A percentile compares a stretch with the other conserved stretches of the same genome.
Conservation (phyloP, 164 flowering plant species). For the Chloranthus sessilifolius region DNA sequence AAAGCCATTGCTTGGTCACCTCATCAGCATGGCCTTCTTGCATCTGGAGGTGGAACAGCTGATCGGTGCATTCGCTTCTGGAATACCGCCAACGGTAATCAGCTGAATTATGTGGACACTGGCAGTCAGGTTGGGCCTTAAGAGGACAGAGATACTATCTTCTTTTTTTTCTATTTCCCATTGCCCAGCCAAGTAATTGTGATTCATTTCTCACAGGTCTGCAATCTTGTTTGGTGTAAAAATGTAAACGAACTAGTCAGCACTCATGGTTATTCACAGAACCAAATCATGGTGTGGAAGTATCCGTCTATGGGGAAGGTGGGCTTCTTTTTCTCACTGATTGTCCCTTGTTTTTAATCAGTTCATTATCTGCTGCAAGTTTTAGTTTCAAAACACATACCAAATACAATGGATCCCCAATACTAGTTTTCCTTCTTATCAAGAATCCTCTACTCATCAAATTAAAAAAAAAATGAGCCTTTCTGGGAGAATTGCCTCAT, state of each 20-base stretch:
- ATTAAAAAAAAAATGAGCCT: no score
- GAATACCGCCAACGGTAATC: slow-evolving; percentile 89
- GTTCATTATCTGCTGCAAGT: neutral
- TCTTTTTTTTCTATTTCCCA: neutral
- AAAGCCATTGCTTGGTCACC: slow-evolving; percentile 99
- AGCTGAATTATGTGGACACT: slow-evolving; percentile 72
- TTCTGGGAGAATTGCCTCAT: no score
- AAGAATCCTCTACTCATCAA: no score
- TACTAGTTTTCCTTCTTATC: no score
- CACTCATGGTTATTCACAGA: slow-evolving; percentile 97
- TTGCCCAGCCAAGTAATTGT: neutral
- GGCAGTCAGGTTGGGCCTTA: slow-evolving; percentile 73
- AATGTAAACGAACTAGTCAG: slow-evolving; percentile 96
- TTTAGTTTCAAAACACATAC: no score
- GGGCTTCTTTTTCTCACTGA: neutral
- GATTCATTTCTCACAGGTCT: slow-evolving; percentile 47
- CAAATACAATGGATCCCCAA: no score
- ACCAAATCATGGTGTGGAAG: slow-evolving; percentile 99
- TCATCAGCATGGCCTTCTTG: slow-evolving; percentile 85
- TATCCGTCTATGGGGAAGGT: slow-evolving; percentile 94
- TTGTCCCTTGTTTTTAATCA: neutral
- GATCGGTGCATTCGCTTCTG: slow-evolving; percentile 97
- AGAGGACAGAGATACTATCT: neutral
- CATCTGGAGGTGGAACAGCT: slow-evolving; percentile 99
- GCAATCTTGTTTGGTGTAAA: slow-evolving; percentile 95